Evolutionary conservation across 805 yeast genomes (phyloP), one percentile per base, ranked within the genome.

Genomic region (Saturnispora mendoncae): DNA sequence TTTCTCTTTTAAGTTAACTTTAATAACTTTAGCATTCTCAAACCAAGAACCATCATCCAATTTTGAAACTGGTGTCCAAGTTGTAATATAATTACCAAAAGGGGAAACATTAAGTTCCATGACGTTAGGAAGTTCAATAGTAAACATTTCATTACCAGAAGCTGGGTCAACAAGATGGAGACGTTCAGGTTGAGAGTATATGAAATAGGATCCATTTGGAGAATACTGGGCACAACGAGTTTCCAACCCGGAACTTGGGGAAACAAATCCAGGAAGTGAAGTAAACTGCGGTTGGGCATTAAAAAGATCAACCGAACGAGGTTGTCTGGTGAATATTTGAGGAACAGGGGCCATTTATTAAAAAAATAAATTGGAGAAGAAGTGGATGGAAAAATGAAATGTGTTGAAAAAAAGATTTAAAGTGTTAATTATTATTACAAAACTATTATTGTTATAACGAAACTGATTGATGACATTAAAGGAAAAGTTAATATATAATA

Each of bases 101-200:
- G 97, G 95, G n/a, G 95, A 84, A 60, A 92, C 87, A 46, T 77
- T 76, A 52, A 92, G 58, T 57, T 92, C 97, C 54, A 80, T 78
- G 14, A 80, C 84, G 48, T 86, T 94, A 25, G 67, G 56, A 37
- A 78, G 64, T 28, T 72, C 76, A 38, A 86, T 61, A 34, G 61
- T 65, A 41, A 69, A 65, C 33, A 72, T 56, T 14, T 64, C 52
- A 6, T 66, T 62, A 17, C 82, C 78, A 26, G 69, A 55, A 7
- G 62, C 62, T n/a, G 90, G 71, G 51, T 75, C 70, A 34, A 76
- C 64, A 21, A 85, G 66, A 14, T 67, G 64, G 38, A 84, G 84
- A 39, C 65, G 64, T 20, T 66, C 61, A 20, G 83, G 84, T 55
- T 79, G 82, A 14, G 90, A 73, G 61, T 74, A 84, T 19, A 87